phyloP scores from a whole-genome alignment of 192 early-diverging fungal species.

The Obelidium mucronatum region DNA sequence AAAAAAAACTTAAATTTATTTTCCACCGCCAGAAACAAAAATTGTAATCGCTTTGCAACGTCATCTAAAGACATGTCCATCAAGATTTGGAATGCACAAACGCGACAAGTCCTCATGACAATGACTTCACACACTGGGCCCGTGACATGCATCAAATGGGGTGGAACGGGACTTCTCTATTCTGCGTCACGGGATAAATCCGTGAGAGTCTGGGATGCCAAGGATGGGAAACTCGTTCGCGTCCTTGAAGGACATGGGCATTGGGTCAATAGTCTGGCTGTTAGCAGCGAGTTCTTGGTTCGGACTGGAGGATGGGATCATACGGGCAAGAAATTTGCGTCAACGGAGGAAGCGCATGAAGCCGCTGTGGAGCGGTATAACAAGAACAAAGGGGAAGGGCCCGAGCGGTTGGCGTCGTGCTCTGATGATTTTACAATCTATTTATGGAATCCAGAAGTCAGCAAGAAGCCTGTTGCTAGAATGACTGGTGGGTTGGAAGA shows the following conservation, averaged over 20 bases:
- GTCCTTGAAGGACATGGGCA: constrained; percentile 93
- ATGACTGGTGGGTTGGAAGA: constrained; percentile 35
- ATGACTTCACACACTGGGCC: constrained; percentile 91
- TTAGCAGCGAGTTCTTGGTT: constrained; percentile 89
- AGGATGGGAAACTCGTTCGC: constrained; percentile 79
- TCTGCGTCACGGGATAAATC: constrained; percentile 92
- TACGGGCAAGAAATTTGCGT: constrained; percentile 66
- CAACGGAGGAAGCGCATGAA: constrained; percentile 72
- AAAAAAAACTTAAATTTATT: neutral
- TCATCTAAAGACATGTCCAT: constrained; percentile 95
- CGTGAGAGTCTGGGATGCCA: constrained; percentile 92
- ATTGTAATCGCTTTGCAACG: constrained; percentile 82
- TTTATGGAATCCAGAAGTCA: constrained; percentile 82
- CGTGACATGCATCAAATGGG: constrained; percentile 96
- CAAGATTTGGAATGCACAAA: constrained; percentile 90
- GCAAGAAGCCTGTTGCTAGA: constrained; percentile 74
- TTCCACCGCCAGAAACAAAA: constrained; percentile 76
- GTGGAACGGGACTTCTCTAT: constrained; percentile 93
- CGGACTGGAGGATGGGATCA: constrained; percentile 93
- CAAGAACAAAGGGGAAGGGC: constrained; percentile 64
- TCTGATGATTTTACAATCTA: constrained; percentile 99
- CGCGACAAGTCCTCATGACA: constrained; percentile 75
- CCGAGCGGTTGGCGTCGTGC: constrained; percentile 88
- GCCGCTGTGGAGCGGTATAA: constrained; percentile 84
- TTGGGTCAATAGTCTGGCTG: constrained; percentile 94